These are phyloP conservation scores for Botrytis deweyae DNA, from an alignment of 2,329 filamentous ascomycete species.

Conservation along the genomic window DNA sequence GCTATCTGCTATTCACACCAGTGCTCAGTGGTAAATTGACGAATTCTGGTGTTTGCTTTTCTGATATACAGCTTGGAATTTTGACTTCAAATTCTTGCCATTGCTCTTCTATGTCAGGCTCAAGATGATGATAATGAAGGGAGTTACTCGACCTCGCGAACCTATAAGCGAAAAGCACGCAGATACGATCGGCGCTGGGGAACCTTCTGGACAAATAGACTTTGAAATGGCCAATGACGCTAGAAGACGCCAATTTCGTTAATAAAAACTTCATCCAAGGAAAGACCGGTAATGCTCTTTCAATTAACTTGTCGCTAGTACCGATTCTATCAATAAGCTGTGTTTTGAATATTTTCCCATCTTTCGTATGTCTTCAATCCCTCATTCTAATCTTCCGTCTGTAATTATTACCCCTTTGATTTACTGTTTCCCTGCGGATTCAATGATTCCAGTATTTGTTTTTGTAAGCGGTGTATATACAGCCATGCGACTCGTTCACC, in stretches of 20 bases:
- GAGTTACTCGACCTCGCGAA: slow-evolving; percentile 99
- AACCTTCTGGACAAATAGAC: slow-evolving; percentile 40
- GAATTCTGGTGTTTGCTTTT: slow-evolving; percentile 98
- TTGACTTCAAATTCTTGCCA: slow-evolving; percentile 98
- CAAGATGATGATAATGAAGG: slow-evolving; percentile 96
- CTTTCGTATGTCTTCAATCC: neutral
- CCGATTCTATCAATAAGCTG: neutral
- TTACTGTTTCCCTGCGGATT: neutral
- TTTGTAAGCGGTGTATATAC: neutral
- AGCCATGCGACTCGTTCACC: neutral
- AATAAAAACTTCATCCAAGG: neutral
- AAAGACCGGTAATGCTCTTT: rapidly evolving
- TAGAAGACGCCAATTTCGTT: neutral
- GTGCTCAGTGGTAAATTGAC: slow-evolving; percentile 95
- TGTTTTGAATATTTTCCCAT: neutral
- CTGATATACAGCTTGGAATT: slow-evolving; percentile 93
- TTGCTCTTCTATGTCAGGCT: slow-evolving; percentile 99
- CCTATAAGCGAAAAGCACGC: slow-evolving; percentile 89
- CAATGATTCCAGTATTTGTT: neutral
- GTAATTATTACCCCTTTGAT: neutral
- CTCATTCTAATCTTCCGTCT: neutral
- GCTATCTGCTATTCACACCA: slow-evolving; percentile 58
- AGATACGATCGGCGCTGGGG: neutral
- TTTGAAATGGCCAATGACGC: neutral
- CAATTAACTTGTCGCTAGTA: neutral